Evolutionary conservation across 331 rosid genomes (phyloP), one percentile per base, ranked within the genome.

Genomic region (Saraca asoca): DNA sequence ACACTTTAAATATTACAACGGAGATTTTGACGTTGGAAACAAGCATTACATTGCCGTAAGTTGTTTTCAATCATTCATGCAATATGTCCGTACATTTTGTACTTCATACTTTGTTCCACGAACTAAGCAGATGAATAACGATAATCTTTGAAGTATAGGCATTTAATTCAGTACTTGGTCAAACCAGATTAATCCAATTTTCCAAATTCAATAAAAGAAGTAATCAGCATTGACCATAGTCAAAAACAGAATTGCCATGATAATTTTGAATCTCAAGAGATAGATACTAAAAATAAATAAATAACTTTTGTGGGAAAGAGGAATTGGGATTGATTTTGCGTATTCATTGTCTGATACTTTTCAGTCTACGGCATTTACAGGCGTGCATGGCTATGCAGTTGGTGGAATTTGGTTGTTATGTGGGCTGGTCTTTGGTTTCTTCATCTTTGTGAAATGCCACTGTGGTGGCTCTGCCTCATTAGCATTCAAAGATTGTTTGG

Each of bases 291-390:
- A n/a, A n/a, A n/a, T n/a, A n/a, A n/a, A n/a, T n/a, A n/a, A 9
- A 37, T 37, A 9, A 37, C 8, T 44, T 17, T 64, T 49, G 31
- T 53, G 44, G 5, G 44, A 41, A 44, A 17, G 16, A 60, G 72
- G 29, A 68, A 45, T n/a, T 43, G 56, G 15, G 19, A 78, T 76
- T 75, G 74, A 74, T 78, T 70, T 59, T 33, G 41, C 37, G 50
- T 71, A 59, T 81, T 72, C 58, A 34, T 68, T 80, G 31, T 79
- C 90, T 86, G 85, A 86, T 86, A 64, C 77, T 80, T 86, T 79
- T 72, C 96, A 89, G 96, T 89, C 96, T 84, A 70, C 93, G 83
- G 96, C 90, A 76, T 84, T 84, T 84, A 86, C 93, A 84, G 96
- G 96, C 74, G 88, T 86, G 68, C 83, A 86, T 17, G 96, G 90